phyloP scores from a whole-genome alignment of 2,329 filamentous ascomycete species.

The Fusarium subglutinans region DNA sequence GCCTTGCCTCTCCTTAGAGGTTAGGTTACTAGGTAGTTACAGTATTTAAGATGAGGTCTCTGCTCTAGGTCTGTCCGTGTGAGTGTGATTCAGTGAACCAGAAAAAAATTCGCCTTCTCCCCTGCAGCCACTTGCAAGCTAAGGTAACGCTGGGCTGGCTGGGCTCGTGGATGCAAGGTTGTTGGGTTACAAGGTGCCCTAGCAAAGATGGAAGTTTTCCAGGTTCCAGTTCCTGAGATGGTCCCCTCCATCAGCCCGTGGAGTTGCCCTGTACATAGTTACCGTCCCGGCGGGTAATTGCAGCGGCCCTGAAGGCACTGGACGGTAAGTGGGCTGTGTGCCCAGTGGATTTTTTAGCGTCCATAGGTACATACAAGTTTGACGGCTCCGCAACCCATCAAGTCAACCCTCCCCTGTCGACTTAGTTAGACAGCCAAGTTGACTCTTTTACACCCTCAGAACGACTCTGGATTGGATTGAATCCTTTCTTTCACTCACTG shows the following conservation, averaged over 20 bases:
- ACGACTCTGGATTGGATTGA: background rate
- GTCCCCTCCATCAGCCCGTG: constrained; percentile 1
- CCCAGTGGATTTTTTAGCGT: constrained; percentile 17
- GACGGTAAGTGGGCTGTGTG: background rate
- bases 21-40: background rate
- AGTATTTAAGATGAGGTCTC: constrained; percentile 15
- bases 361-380: background rate
- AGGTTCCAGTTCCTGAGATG: constrained; percentile 21
- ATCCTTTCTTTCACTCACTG: background rate
- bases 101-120: constrained; percentile 16
- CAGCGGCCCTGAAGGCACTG: background rate
- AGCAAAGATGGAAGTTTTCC: constrained; percentile 9
- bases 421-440: background rate
- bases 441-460: constrained; percentile 25
- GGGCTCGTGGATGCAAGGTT: background rate
- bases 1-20: background rate
- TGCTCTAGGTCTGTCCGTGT: background rate
- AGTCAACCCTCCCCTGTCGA: background rate
- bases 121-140: constrained; percentile 21
- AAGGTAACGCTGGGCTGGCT: background rate
- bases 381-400: constrained; percentile 17
- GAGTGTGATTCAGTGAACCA: constrained; percentile 29
- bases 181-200: constrained; percentile 5
- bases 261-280: constrained; percentile 14
- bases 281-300: constrained; percentile 29